Conservation (phyloP, 148 eudicot species). For the Camellia sinensis region DNA sequence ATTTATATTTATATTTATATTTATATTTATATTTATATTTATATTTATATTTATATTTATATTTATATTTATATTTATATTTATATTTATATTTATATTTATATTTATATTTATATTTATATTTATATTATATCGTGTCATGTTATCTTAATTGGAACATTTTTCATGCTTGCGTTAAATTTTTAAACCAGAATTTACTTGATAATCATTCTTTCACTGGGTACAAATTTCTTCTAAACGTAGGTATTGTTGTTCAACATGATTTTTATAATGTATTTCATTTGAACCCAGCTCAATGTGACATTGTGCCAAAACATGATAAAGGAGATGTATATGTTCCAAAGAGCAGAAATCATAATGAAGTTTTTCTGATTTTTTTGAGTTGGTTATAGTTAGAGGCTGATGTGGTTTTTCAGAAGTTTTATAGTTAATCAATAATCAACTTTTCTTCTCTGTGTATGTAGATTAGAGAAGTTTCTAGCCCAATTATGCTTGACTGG, state of each 20-base stretch:
- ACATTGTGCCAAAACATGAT: neutral
- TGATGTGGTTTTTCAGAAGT: neutral
- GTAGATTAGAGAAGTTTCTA: conserved; percentile 65
- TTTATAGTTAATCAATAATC: neutral
- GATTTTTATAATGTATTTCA: neutral
- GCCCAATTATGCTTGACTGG: conserved; percentile 89
- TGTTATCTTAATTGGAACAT: too few relatives aligned
- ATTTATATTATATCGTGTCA: too few relatives aligned
- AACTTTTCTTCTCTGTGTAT: conserved; percentile 13
- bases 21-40: too few relatives aligned
- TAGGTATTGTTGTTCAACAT: neutral
- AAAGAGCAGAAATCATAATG: neutral
- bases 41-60: too few relatives aligned
- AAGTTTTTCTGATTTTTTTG: neutral
- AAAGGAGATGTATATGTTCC: neutral
- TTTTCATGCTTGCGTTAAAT: neutral
- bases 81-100: too few relatives aligned
- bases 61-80: too few relatives aligned
- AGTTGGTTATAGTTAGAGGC: neutral
- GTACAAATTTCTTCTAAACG: neutral
- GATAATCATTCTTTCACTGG: neutral
- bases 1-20: too few relatives aligned
- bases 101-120: too few relatives aligned
- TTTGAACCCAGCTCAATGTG: neutral
- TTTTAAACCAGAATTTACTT: neutral